These are phyloP conservation scores for Zangia roseola DNA, from an alignment of 768 basidiomycete genomes.

Conservation along the genomic window DNA sequence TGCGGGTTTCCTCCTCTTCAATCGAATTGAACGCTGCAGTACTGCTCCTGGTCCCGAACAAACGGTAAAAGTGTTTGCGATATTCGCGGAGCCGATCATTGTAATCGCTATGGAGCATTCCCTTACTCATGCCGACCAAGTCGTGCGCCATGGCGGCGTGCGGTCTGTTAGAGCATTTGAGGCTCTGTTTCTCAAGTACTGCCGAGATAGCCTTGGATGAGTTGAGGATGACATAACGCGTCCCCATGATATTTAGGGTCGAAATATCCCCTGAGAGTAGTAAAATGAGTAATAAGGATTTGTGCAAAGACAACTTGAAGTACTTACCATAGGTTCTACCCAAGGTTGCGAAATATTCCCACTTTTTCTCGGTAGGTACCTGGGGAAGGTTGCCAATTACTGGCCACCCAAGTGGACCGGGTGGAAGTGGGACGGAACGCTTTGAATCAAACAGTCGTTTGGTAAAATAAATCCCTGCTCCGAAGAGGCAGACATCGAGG, in stretches of 20 bases:
- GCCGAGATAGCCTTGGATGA: constrained; percentile 43
- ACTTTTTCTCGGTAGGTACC: constrained; percentile 49
- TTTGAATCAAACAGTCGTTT: constrained; percentile 1
- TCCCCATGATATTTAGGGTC: constrained; percentile 36
- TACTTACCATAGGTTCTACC: constrained; percentile 49
- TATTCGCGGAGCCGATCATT: constrained; percentile 9
- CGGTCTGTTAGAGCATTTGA: constrained; percentile 45
- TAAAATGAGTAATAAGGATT: not conserved
- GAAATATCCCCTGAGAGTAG: constrained; percentile 26
- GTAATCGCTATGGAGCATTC: constrained; percentile 4
- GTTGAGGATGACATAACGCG: constrained; percentile 51
- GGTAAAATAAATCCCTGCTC: constrained; percentile 10
- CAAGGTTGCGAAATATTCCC: constrained; percentile 53
- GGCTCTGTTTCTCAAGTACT: constrained; percentile 51
- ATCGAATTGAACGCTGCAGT: constrained; percentile 12
- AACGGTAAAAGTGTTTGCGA: constrained; percentile 12
- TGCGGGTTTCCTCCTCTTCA: constrained; percentile 16
- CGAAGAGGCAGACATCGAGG: constrained; percentile 15
- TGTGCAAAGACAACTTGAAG: not conserved
- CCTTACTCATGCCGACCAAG: constrained; percentile 14
- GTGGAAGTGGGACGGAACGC: constrained; percentile 10
- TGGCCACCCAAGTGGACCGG: constrained; percentile 31
- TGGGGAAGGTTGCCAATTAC: constrained; percentile 54
- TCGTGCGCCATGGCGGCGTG: constrained; percentile 17
- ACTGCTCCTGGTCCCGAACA: constrained; percentile 13